Conservation (phyloP, 176 grass and related monocot genomes). For the Rhipidocladum racemiflorum region DNA sequence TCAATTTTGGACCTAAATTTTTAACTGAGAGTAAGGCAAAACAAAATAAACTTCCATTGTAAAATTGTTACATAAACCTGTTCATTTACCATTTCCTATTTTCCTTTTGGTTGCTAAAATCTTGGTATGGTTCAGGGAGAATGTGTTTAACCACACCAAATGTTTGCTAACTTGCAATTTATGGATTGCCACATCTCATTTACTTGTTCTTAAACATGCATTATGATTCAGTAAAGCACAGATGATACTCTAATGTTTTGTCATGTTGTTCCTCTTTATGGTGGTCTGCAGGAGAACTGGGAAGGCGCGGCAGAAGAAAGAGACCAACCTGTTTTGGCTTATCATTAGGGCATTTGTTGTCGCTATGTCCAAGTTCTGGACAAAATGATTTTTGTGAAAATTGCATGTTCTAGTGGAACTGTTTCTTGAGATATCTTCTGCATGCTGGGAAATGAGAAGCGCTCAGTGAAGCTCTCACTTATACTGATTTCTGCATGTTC, state of each 20-base stretch:
- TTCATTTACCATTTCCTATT: background rate
- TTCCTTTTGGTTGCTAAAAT: background rate
- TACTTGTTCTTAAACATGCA: background rate
- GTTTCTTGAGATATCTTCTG: background rate
- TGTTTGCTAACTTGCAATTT: background rate
- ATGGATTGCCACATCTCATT: background rate
- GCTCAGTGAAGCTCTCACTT: conserved; percentile 19
- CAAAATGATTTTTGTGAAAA: conserved; percentile 29
- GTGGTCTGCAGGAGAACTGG: conserved; percentile 29
- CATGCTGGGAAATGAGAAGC: background rate
- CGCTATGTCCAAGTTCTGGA: conserved; percentile 51
- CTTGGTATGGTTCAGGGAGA: background rate
- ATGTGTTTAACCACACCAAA: background rate
- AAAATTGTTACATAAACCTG: background rate
- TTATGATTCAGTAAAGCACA: background rate
- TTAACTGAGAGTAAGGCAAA: background rate
- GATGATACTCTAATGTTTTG: background rate
- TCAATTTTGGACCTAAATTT: background rate
- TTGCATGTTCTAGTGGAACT: background rate
- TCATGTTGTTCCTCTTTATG: background rate
- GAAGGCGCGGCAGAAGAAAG: conserved; percentile 35
- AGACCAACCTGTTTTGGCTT: conserved; percentile 57
- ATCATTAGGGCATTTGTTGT: conserved; percentile 55
- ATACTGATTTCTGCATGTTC: no score
- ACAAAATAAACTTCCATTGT: background rate